These are phyloP conservation scores for Gigaspora rosea DNA, from an alignment of 192 early-diverging fungal genomes.

Conservation along the genomic window DNA sequence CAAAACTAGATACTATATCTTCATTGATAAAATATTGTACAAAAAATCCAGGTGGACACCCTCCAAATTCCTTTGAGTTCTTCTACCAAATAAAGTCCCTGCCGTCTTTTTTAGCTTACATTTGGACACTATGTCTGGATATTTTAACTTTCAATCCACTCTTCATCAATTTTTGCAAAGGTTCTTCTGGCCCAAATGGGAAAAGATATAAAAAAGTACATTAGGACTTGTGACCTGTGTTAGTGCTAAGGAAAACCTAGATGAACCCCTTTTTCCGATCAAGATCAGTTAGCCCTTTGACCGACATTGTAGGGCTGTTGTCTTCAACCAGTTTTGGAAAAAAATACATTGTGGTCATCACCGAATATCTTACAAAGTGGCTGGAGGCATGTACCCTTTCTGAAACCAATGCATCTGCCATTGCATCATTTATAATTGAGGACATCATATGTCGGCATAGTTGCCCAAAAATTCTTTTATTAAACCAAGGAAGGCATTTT, in stretches of 20 bases:
- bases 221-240: constrained; percentile 35
- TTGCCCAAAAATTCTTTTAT: constrained; percentile 14
- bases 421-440: constrained; percentile 4
- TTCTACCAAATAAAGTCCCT: too few species aligned
- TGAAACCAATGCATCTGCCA: background rate
- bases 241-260: background rate
- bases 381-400: background rate
- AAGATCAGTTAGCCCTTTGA: too few species aligned
- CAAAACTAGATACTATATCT: too few species aligned
- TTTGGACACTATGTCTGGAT: too few species aligned
- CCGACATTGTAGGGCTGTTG: too few species aligned
- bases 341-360: constrained; percentile 29
- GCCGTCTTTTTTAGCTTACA: too few species aligned
- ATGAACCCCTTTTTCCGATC: background rate
- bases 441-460: constrained; percentile 25
- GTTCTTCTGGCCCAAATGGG: too few species aligned
- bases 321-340: background rate
- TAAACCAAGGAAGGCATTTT: constrained; percentile 32
- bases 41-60: too few species aligned
- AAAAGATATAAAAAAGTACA: constrained; percentile 20
- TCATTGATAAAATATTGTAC: too few species aligned
- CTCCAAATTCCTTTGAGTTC: too few species aligned
- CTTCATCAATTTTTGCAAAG: too few species aligned
- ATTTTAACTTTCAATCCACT: too few species aligned
- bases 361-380: constrained; percentile 32